Conservation (phyloP, 305 asterid genomes). For the Withania somnifera region DNA sequence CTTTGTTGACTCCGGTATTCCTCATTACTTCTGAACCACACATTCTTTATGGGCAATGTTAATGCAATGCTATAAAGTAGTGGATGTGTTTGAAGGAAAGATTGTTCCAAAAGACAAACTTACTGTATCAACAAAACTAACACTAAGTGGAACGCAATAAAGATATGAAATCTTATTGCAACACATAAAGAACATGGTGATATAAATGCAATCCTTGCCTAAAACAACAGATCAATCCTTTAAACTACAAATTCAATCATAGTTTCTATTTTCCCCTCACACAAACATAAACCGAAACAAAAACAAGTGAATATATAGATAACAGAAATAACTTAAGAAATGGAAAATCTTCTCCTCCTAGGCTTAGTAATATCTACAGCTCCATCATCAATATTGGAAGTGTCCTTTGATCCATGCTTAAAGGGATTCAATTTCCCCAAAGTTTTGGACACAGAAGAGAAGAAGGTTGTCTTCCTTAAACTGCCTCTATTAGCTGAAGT, state of each 20-base stretch:
- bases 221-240: not conserved
- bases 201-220: not conserved
- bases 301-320: not conserved
- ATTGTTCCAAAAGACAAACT: not conserved
- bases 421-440: constrained; percentile 80
- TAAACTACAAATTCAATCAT: constrained; percentile 1
- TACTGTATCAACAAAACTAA: not conserved
- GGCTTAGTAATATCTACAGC: constrained; percentile 64
- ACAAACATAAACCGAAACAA: not conserved
- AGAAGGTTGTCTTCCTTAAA: constrained; percentile 43
- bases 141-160: not conserved
- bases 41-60: not conserved
- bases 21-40: not conserved
- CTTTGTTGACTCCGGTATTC: not conserved
- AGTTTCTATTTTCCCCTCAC: not conserved
- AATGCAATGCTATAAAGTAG: not conserved
- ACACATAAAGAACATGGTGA: no score
- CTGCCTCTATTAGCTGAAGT: constrained; percentile 30
- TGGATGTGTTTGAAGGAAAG: not conserved
- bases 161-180: not conserved
- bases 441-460: constrained; percentile 70
- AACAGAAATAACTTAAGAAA: constrained; percentile 28
- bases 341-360: constrained; percentile 82
- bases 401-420: constrained; percentile 83
- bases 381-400: constrained; percentile 50